Base-by-base conservation (phyloP, 2,329 filamentous ascomycete genomes). In the Xylaria sp. region DNA sequence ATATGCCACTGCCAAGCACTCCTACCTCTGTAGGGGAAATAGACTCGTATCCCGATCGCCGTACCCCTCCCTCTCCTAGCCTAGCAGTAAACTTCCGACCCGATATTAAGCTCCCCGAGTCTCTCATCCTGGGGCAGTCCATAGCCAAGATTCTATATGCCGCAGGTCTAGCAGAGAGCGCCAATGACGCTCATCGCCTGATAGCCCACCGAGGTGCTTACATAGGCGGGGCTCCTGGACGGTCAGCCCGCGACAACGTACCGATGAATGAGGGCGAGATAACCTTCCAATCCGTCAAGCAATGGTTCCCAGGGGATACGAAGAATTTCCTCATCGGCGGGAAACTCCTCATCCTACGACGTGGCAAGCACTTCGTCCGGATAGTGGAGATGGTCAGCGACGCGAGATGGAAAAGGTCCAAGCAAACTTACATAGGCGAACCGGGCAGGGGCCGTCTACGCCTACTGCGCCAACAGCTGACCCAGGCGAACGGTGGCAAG, bases 291-390 rank as follows among this genome's bases (percentile, higher is more conserved):
- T 85, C 86, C 1, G 85, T 93, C 69, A 88, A 89, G 76, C 80
- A 85, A 25, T 89, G 88, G 85, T 86, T 83, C 73, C 82, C 84
- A 0, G 80, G 83, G 28, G 87, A 91, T 63, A 90, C 89, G 0
- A 76, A 83, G 67, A 86, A 88, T 65, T 92, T 86, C 75, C 81
- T 91, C 65, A 85, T 93, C 20, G 87, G 90, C 70, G 87, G 78
- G 66, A 83, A 85, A 71, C 73, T 90, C 56, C 81, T 91, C 71
- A 85, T 91, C 73, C 81, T 91, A 63, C 87, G 89, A 72, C 88
- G 85, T 76, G 89, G 89, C 72, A 90, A 90, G 81, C 86, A 89
- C 79, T 89, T 90, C 70, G 79, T 91, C 55, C 86, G 88, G 55
- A 84, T 90, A 72, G 82, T 91, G 61, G 83, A 90, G 78, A 82